Conservation (phyloP, 306 rosid species). For the Vigna reflexopilosa region DNA sequence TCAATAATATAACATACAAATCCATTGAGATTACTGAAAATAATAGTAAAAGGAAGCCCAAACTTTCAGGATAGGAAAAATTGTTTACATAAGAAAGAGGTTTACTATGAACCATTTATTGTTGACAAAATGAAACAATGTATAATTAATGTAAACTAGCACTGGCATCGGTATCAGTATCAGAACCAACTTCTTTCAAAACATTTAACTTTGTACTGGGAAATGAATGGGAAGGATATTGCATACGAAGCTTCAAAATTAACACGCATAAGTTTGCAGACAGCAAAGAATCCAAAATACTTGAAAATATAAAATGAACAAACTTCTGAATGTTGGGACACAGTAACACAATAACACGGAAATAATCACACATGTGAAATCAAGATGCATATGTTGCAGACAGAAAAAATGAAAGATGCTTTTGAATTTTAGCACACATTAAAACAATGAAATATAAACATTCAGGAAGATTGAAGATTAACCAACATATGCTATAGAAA, state of each 20-base stretch:
- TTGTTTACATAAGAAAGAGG: not conserved
- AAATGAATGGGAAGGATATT: not conserved
- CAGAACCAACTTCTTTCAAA: not conserved
- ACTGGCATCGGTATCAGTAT: not conserved
- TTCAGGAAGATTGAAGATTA: conserved; percentile 10
- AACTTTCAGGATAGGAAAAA: not conserved
- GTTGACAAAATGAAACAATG: not conserved
- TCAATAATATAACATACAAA: conserved; percentile 17
- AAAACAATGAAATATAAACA: conserved; percentile 15
- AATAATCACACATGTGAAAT: conserved; percentile 5
- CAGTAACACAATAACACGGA: conserved; percentile 11
- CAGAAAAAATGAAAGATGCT: not conserved
- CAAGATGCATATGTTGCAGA: not conserved
- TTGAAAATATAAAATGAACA: not conserved
- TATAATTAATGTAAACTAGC: not conserved
- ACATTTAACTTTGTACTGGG: not conserved
- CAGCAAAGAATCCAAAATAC: not conserved
- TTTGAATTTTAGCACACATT: not conserved
- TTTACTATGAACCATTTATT: not conserved
- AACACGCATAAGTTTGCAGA: conserved; percentile 7
- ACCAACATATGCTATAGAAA: conserved; percentile 28
- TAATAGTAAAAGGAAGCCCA: not conserved
- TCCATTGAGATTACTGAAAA: conserved; percentile 1
- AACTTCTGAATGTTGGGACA: not conserved
- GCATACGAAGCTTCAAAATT: conserved; percentile 3